A percentile compares a stretch with the other conserved stretches of the same genome.
These are phyloP conservation scores for Sporodiniella umbellata DNA, from an alignment of 371 early-diverging fungal genomes.

Conservation along the genomic window DNA sequence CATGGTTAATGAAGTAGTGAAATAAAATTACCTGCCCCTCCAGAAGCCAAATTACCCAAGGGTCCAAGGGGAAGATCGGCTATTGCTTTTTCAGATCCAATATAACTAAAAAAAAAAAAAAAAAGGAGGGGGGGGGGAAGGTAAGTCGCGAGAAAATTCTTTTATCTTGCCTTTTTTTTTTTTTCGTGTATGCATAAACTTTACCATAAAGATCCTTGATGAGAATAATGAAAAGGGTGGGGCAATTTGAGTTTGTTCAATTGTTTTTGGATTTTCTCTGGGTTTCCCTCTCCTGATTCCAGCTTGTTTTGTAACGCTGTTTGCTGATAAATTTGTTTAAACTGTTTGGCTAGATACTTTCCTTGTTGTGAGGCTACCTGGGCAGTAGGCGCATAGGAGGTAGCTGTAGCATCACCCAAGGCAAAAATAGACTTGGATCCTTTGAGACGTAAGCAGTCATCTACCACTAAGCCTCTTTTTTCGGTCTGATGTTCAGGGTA, in stretches of 20 bases:
- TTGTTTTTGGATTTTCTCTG: constrained; percentile 36
- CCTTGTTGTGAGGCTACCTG: constrained; percentile 95
- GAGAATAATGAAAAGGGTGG: constrained; percentile 76
- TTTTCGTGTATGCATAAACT: too few relatives aligned
- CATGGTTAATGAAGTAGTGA: not conserved
- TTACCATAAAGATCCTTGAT: constrained; percentile 84
- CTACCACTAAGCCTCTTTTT: constrained; percentile 81
- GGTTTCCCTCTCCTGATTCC: constrained; percentile 18
- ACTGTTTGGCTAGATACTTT: constrained; percentile 73
- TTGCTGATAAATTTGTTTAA: constrained; percentile 54
- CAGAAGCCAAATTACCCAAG: constrained; percentile 65
- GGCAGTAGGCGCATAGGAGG: constrained; percentile 86
- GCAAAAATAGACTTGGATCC: constrained; percentile 78
- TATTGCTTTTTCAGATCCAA: constrained; percentile 88
- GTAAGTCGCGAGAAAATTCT: not conserved
- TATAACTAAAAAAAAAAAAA: constrained; percentile 48
- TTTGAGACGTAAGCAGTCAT: constrained; percentile 77
- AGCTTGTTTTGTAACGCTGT: constrained; percentile 39
- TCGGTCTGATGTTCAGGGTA: constrained; percentile 70
- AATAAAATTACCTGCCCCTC: constrained; percentile 54
- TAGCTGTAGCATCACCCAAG: constrained; percentile 86
- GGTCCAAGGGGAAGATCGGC: constrained; percentile 82
- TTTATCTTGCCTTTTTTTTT: not conserved
- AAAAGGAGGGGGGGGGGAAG: not conserved
- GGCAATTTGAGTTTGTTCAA: constrained; percentile 39